Percentiles rank a stretch among this genome's conserved stretches.
phyloP scores from a whole-genome alignment of 2,329 filamentous ascomycete species.

The Onygenales sp. region DNA sequence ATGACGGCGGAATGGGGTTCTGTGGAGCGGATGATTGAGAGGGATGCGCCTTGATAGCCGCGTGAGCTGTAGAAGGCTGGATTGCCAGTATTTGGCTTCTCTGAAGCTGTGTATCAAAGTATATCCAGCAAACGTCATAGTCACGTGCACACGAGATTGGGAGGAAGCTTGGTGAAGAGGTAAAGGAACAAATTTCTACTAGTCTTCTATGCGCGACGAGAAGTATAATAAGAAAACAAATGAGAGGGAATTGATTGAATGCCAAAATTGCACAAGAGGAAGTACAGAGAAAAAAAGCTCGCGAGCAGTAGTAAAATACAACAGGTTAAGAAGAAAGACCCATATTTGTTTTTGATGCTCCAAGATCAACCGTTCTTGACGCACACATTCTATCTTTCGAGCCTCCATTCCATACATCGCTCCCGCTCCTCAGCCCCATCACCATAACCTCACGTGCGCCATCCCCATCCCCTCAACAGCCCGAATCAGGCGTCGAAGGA shows the following conservation, averaged over 20 bases:
- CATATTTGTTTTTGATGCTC: conserved; percentile 33
- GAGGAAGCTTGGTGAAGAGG: not conserved
- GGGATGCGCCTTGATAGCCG: too few species aligned
- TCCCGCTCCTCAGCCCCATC: conserved; percentile 13
- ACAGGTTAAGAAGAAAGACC: conserved; percentile 34
- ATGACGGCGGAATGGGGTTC: not conserved
- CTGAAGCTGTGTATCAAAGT: too few species aligned
- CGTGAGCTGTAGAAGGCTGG: too few species aligned
- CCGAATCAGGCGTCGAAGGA: not conserved
- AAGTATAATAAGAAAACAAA: conserved; percentile 2
- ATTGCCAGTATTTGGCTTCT: too few species aligned
- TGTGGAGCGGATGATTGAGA: not conserved
- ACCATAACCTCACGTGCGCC: conserved; percentile 24
- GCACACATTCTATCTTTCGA: conserved; percentile 28
- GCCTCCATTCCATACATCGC: conserved; percentile 19
- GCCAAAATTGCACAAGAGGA: conserved; percentile 11
- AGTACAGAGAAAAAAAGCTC: conserved; percentile 25
- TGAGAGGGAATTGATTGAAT: conserved; percentile 10
- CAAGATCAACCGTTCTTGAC: conserved; percentile 34
- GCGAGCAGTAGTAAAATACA: conserved; percentile 38
- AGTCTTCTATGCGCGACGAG: not conserved
- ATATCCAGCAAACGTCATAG: too few species aligned
- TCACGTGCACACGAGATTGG: too few species aligned
- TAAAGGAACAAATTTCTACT: conserved; percentile 10
- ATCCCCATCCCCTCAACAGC: conserved; percentile 14